Conservation (phyloP, 108 stramenopile species). For the Cyclotella cryptica region DNA sequence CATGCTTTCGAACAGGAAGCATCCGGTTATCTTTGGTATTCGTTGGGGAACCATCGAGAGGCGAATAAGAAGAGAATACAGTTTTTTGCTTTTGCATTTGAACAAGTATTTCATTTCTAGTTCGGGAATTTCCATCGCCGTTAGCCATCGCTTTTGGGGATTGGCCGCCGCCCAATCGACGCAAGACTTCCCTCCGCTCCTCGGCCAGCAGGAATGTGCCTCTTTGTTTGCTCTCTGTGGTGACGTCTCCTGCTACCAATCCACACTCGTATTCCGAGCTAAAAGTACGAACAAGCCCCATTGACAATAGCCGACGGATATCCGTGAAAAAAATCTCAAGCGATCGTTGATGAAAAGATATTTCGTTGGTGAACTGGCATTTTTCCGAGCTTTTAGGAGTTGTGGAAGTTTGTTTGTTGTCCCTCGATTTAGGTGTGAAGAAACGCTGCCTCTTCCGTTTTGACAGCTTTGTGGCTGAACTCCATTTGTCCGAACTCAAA, state of each 20-base stretch:
- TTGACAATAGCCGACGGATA: conserved; percentile 53
- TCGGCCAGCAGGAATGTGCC: conserved; percentile 61
- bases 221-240: conserved; percentile 19
- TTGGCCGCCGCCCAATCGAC: conserved; percentile 61
- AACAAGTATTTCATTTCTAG: conserved; percentile 69
- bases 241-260: conserved; percentile 58
- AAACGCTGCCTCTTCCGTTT: neutral
- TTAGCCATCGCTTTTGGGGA: conserved; percentile 17
- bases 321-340: conserved; percentile 52
- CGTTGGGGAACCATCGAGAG: neutral
- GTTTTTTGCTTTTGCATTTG: conserved; percentile 85
- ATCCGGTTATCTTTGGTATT: conserved; percentile 16
- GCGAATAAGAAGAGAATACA: conserved; percentile 36
- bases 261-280: conserved; percentile 85
- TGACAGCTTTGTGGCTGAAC: neutral
- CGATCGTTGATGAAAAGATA: conserved; percentile 19
- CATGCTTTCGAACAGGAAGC: conserved; percentile 76
- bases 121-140: neutral
- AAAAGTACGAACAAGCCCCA: conserved; percentile 81
- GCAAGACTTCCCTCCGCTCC: conserved; percentile 61
- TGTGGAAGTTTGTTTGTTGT: neutral
- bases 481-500: too few relatives aligned
- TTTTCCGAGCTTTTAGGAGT: neutral
- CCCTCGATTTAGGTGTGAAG: conserved; percentile 25
- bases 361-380: neutral